Conservation (phyloP, 371 early-diverging fungal genomes). For the Mortierella sp. region DNA sequence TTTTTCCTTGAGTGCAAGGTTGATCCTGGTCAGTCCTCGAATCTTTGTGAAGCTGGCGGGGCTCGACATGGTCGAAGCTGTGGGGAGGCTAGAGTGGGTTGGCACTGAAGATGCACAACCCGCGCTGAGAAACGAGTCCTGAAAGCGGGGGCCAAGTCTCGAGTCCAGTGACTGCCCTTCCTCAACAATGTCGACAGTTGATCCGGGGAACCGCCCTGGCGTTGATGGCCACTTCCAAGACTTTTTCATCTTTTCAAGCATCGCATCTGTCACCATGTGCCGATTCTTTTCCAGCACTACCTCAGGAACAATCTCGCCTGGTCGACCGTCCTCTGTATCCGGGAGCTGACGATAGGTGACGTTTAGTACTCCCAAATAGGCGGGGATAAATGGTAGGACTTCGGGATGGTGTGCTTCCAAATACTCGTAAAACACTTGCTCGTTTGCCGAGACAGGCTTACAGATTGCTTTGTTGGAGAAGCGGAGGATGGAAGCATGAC, state of each 20-base stretch:
- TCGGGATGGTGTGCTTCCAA: constrained; percentile 82
- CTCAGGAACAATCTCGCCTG: constrained; percentile 62
- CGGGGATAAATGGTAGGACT: constrained; percentile 86
- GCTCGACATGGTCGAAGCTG: constrained; percentile 31
- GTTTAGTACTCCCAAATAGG: constrained; percentile 93
- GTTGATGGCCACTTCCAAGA: constrained; percentile 54
- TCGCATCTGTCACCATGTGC: constrained; percentile 79
- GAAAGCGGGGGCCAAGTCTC: constrained; percentile 15
- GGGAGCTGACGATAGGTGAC: constrained; percentile 77
- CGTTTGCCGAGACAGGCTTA: constrained; percentile 85
- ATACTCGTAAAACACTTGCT: constrained; percentile 90
- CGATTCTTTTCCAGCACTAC: constrained; percentile 84
- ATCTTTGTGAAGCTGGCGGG: constrained; percentile 32
- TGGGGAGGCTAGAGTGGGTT: constrained; percentile 40
- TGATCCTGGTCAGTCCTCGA: constrained; percentile 55
- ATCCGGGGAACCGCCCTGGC: constrained; percentile 52
- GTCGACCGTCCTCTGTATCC: constrained; percentile 48
- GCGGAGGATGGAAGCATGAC: constrained; percentile 85
- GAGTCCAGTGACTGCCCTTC: constrained; percentile 43
- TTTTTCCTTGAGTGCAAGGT: constrained; percentile 69
- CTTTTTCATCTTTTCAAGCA: constrained; percentile 57
- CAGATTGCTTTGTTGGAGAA: constrained; percentile 89
- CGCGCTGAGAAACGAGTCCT: constrained; percentile 23
- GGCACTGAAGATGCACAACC: constrained; percentile 25
- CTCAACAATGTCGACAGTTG: constrained; percentile 49